Percentiles rank a stretch among this genome's conserved stretches.
phyloP scores from a whole-genome alignment of 2,329 filamentous ascomycete genomes.

The Rachicladosporium sp. region DNA sequence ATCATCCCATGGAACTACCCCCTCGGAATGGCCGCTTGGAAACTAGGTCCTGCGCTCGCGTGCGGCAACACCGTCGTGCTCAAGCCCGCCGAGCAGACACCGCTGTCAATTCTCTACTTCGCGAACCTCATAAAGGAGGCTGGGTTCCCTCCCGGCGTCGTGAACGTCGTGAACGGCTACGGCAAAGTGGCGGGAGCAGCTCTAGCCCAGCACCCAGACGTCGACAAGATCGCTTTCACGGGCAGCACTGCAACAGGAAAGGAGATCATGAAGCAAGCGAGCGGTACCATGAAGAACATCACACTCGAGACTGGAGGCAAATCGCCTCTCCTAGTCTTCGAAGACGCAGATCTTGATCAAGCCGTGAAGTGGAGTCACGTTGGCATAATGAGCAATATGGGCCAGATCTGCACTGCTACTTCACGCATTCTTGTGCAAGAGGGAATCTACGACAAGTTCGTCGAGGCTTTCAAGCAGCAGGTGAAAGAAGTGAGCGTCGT shows the following conservation, averaged over 20 bases:
- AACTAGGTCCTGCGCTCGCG: slow-evolving; percentile 55
- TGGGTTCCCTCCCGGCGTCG: slow-evolving; percentile 64
- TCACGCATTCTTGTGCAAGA: slow-evolving; percentile 42
- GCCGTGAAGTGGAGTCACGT: slow-evolving; percentile 54
- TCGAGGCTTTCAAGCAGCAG: slow-evolving; percentile 44
- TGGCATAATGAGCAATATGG: slow-evolving; percentile 43
- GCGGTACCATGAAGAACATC: slow-evolving; percentile 45
- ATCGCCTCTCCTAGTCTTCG: slow-evolving; percentile 41
- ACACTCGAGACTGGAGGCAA: slow-evolving; percentile 46
- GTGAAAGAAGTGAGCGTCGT: slow-evolving; percentile 47
- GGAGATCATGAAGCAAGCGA: slow-evolving; percentile 34
- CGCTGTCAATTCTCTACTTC: slow-evolving; percentile 46
- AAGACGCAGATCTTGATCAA: slow-evolving; percentile 45
- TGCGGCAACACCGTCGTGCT: slow-evolving; percentile 46
- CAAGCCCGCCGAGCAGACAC: slow-evolving; percentile 47
- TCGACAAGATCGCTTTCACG: slow-evolving; percentile 70
- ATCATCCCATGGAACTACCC: slow-evolving; percentile 58
- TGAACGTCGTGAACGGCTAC: slow-evolving; percentile 63
- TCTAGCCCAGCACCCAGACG: slow-evolving; percentile 51
- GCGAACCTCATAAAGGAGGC: slow-evolving; percentile 57
- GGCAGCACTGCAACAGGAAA: slow-evolving; percentile 54
- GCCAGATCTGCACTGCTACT: slow-evolving; percentile 42
- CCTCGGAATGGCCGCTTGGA: slow-evolving; percentile 60
- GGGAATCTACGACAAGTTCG: slow-evolving; percentile 46
- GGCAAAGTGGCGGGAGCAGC: slow-evolving; percentile 57